These are phyloP conservation scores for Naganishia sp. DNA, from an alignment of 1,284 basidiomycete species.

Conservation along the genomic window DNA sequence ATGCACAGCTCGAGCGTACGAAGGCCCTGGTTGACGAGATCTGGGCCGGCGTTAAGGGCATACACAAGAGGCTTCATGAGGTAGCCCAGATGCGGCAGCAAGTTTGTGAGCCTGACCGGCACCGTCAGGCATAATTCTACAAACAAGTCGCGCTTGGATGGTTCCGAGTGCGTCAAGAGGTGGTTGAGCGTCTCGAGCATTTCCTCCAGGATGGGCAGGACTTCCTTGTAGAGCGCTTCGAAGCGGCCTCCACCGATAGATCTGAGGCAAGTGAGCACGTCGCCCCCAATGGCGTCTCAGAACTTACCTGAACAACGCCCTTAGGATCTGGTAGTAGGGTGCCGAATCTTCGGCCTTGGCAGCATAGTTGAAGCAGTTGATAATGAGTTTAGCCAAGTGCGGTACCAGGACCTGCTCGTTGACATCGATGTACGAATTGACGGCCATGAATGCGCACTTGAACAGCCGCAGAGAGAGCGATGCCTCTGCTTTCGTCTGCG, in stretches of 20 bases:
- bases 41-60: constrained; percentile 81
- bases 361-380: constrained; percentile 94
- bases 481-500: constrained; percentile 74
- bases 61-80: constrained; percentile 96
- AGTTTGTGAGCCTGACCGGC: constrained; percentile 90
- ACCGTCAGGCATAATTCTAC: constrained; percentile 98
- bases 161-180: constrained; percentile 76
- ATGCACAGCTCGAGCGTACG: constrained; percentile 98
- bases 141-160: constrained; percentile 78
- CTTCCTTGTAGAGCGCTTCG: constrained; percentile 94
- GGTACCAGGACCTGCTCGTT: constrained; percentile 93
- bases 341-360: constrained; percentile 87
- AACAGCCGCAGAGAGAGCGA: constrained; percentile 85
- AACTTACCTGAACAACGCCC: constrained; percentile 80
- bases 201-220: constrained; percentile 91
- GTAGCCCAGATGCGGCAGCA: constrained; percentile 92
- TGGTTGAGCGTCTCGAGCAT: constrained; percentile 94
- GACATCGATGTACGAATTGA: constrained; percentile 70
- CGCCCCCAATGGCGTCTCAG: neutral
- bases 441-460: constrained; percentile 94
- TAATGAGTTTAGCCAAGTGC: constrained; percentile 89
- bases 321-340: constrained; percentile 92
- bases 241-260: constrained; percentile 98
- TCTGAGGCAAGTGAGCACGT: constrained; percentile 29
- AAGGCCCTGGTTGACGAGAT: constrained; percentile 92